Conservation (phyloP, 2,329 filamentous ascomycete species). For the Aspergillus eucalypticola region DNA sequence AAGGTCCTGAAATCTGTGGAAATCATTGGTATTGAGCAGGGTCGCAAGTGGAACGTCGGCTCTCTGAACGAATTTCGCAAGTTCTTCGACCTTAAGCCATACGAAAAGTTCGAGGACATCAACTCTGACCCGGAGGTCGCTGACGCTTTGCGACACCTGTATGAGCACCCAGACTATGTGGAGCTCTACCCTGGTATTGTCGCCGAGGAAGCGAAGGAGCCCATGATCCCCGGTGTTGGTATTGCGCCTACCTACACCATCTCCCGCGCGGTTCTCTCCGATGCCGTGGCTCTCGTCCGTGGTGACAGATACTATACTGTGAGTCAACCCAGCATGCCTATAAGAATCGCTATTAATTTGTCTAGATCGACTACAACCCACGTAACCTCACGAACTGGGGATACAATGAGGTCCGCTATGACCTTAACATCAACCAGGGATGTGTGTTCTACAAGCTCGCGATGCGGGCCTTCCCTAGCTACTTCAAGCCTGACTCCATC, state of each 20-base stretch:
- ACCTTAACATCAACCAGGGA: constrained; percentile 73
- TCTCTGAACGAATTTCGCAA: constrained; percentile 83
- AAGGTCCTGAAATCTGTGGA: constrained; percentile 73
- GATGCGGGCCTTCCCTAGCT: constrained; percentile 74
- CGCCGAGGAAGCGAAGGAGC: constrained; percentile 71
- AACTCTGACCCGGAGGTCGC: constrained; percentile 74
- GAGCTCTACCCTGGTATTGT: constrained; percentile 80
- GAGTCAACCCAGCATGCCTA: constrained; percentile 15
- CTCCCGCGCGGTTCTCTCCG: constrained; percentile 72
- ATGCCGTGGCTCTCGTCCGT: constrained; percentile 75
- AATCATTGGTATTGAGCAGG: constrained; percentile 76
- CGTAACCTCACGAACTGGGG: constrained; percentile 81
- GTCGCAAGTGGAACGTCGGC: constrained; percentile 73
- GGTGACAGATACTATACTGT: constrained; percentile 75
- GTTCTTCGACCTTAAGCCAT: constrained; percentile 74
- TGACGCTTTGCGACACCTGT: constrained; percentile 62
- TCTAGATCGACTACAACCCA: constrained; percentile 66
- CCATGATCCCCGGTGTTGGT: constrained; percentile 72
- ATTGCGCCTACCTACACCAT: constrained; percentile 76
- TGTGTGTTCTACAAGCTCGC: constrained; percentile 85
- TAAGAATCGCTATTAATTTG: constrained; percentile 24
- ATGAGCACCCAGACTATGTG: constrained; percentile 73
- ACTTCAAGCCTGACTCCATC: constrained; percentile 75
- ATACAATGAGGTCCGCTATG: constrained; percentile 71
- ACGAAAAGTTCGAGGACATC: constrained; percentile 79